These are phyloP conservation scores for Setaria viridis DNA, from an alignment of 202 grass and related monocot genomes.

Conservation along the genomic window DNA sequence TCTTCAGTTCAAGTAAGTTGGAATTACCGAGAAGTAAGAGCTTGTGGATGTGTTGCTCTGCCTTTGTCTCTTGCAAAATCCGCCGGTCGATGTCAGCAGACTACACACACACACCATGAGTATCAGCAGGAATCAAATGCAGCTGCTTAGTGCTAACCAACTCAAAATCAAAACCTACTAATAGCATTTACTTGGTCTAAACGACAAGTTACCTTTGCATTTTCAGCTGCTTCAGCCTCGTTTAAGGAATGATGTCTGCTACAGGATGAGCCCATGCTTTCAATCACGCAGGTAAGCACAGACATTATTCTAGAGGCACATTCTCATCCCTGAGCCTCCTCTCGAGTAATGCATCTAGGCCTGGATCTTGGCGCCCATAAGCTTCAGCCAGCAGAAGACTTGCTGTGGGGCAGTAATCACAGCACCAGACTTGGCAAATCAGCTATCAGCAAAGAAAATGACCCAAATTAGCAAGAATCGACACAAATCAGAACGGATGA, in stretches of 20 bases:
- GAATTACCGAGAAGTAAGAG: constrained; percentile 85
- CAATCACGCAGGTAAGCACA: constrained; percentile 63
- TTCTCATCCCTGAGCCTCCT: constrained; percentile 49
- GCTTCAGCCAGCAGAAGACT: background rate
- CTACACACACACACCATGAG: constrained; percentile 34
- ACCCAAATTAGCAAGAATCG: too few species aligned
- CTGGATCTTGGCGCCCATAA: background rate
- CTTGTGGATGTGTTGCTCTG: constrained; percentile 95
- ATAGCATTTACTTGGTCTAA: background rate
- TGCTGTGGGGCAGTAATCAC: background rate
- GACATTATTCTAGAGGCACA: constrained; percentile 56
- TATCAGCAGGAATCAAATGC: constrained; percentile 38
- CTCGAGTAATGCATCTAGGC: background rate
- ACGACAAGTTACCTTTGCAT: constrained; percentile 57
- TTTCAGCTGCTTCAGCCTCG: constrained; percentile 72
- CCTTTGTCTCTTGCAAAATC: constrained; percentile 88
- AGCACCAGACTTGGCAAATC: too few species aligned
- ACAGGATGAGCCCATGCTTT: constrained; percentile 95
- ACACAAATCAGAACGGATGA: too few species aligned
- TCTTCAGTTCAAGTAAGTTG: constrained; percentile 1
- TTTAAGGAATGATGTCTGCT: constrained; percentile 81
- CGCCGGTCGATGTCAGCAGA: constrained; percentile 79
- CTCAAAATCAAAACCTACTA: background rate
- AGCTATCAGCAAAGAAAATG: too few species aligned
- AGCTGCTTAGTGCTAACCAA: background rate